Percentiles rank a stretch among this genome's conserved stretches.
Evolutionary conservation across 1,284 basidiomycete genomes (phyloP).

Genomic region (Wallemia hederae): DNA sequence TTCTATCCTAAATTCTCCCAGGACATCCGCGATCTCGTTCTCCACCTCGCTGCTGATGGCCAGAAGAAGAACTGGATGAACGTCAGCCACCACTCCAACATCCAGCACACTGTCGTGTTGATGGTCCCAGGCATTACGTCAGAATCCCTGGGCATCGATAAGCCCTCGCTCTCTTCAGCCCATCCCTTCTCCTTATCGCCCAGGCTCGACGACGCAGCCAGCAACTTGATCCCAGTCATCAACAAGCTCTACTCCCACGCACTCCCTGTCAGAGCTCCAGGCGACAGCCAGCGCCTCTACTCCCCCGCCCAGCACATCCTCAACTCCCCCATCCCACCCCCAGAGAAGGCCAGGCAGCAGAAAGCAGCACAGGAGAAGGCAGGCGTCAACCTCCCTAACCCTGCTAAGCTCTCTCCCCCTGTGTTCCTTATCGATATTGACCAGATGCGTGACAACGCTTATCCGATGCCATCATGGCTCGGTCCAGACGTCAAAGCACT

Average conservation of each 20-base stretch:
- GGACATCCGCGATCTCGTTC: slow-evolving; percentile 55
- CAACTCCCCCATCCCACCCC: slow-evolving; percentile 39
- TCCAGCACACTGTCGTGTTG: slow-evolving; percentile 45
- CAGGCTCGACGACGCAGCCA: background rate
- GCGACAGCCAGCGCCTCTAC: slow-evolving; percentile 51
- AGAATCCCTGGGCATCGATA: slow-evolving; percentile 28
- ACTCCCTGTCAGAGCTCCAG: slow-evolving; percentile 63
- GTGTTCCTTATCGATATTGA: slow-evolving; percentile 43
- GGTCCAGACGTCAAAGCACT: slow-evolving; percentile 3
- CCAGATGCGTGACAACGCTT: slow-evolving; percentile 72
- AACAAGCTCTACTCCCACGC: slow-evolving; percentile 60
- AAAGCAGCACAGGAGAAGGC: slow-evolving; percentile 9
- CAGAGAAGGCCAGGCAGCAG: slow-evolving; percentile 38
- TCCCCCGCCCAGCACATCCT: slow-evolving; percentile 57
- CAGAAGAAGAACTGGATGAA: slow-evolving; percentile 53
- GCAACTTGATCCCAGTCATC: slow-evolving; percentile 32
- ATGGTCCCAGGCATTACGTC: slow-evolving; percentile 53
- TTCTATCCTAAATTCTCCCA: slow-evolving; percentile 12
- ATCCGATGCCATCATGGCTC: slow-evolving; percentile 50
- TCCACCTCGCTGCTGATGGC: slow-evolving; percentile 52
- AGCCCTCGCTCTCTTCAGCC: slow-evolving; percentile 29
- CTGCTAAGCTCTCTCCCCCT: slow-evolving; percentile 25
- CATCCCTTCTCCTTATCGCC: slow-evolving; percentile 18
- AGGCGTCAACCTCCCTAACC: slow-evolving; percentile 12
- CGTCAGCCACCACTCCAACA: slow-evolving; percentile 41